A percentile compares a stretch with the other conserved stretches of the same genome.
phyloP scores from a whole-genome alignment of 1,284 basidiomycete genomes.

The Ceratorhiza oryzae-sativae region DNA sequence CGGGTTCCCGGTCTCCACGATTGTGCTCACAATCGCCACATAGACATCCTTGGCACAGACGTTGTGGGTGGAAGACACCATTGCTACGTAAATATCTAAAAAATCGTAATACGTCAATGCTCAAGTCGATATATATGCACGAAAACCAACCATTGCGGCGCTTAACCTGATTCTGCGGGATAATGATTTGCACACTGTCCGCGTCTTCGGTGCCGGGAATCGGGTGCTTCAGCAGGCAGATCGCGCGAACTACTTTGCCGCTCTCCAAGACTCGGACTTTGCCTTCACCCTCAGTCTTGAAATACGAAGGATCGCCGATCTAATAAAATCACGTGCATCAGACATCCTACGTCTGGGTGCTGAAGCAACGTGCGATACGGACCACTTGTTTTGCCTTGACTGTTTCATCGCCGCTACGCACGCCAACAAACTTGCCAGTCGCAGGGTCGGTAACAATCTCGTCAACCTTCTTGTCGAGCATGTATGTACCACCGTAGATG shows the following conservation, averaged over 20 bases:
- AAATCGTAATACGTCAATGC: constrained; percentile 16
- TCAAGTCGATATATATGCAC: constrained; percentile 39
- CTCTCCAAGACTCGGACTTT: constrained; percentile 91
- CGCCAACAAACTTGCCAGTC: constrained; percentile 90
- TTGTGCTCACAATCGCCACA: constrained; percentile 97
- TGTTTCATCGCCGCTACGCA: constrained; percentile 88
- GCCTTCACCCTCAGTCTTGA: constrained; percentile 79
- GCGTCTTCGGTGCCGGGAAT: constrained; percentile 97
- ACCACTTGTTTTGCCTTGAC: constrained; percentile 94
- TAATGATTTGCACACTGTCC: constrained; percentile 97
- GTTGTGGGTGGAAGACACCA: constrained; percentile 96
- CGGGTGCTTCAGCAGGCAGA: constrained; percentile 98
- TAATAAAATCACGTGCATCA: neutral
- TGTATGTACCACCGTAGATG: constrained; percentile 99
- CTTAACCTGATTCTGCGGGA: constrained; percentile 97
- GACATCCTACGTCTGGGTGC: neutral
- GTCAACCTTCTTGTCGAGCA: constrained; percentile 97
- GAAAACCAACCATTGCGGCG: constrained; percentile 84
- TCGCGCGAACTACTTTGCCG: constrained; percentile 94
- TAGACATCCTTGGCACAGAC: constrained; percentile 95
- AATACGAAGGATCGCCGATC: constrained; percentile 98
- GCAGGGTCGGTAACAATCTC: constrained; percentile 85
- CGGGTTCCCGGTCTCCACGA: constrained; percentile 94
- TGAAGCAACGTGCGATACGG: neutral
- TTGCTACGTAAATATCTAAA: constrained; percentile 97